These are phyloP conservation scores for Fonsecaea pedrosoi DNA, from an alignment of 2,329 filamentous ascomycete species.

Conservation along the genomic window DNA sequence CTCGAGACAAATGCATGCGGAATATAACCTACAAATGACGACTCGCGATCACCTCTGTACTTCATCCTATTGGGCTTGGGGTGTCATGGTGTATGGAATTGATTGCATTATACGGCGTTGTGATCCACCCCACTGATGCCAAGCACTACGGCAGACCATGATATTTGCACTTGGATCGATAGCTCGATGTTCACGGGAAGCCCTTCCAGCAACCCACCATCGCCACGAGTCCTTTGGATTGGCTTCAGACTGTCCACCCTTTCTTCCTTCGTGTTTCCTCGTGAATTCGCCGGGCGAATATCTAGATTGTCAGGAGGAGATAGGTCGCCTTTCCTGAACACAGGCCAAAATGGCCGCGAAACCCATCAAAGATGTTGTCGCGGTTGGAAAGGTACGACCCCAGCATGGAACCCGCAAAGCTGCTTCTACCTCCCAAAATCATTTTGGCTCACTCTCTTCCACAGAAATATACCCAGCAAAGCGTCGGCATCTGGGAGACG, in stretches of 20 bases:
- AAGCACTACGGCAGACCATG: slow-evolving; percentile 13
- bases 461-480: slow-evolving; percentile 96
- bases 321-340: slow-evolving; percentile 2
- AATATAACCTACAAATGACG: neutral
- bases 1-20: neutral
- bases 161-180: slow-evolving; percentile 1
- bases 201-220: neutral
- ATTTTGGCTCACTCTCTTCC: slow-evolving; percentile 19
- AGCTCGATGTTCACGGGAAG: slow-evolving; percentile 4
- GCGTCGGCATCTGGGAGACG: slow-evolving; percentile 83
- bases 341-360: slow-evolving; percentile 34
- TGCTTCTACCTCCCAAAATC: neutral
- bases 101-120: neutral
- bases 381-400: slow-evolving; percentile 30
- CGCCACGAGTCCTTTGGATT: neutral
- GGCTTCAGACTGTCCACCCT: neutral
- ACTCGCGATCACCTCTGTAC: neutral
- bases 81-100: too few species aligned
- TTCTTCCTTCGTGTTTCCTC: slow-evolving; percentile 2
- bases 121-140: slow-evolving; percentile 8
- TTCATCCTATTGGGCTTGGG: slow-evolving; percentile 4
- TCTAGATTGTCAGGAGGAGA: neutral
- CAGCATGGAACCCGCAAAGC: neutral
- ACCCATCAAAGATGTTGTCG: slow-evolving; percentile 35
- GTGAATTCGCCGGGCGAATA: neutral